These are phyloP conservation scores for Trichophyton equinum DNA, from an alignment of 2,329 filamentous ascomycete species.

Conservation along the genomic window DNA sequence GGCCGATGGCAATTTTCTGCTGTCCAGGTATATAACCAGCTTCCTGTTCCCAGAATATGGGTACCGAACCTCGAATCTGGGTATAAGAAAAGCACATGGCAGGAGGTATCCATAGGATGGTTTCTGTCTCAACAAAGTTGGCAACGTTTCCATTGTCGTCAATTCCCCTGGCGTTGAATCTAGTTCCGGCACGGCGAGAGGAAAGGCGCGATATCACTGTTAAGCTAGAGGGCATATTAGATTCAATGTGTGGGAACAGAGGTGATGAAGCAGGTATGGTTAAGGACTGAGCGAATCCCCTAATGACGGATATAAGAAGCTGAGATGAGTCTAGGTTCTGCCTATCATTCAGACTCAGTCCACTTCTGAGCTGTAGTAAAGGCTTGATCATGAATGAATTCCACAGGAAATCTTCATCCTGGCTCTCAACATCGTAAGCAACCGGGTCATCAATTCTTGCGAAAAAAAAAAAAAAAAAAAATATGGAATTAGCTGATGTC, in stretches of 20 bases:
- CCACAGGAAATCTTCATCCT: slow-evolving; percentile 90
- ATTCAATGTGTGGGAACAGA: slow-evolving; percentile 52
- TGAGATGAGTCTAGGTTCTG: slow-evolving; percentile 70
- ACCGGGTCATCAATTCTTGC: slow-evolving; percentile 58
- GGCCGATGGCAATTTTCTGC: slow-evolving; percentile 84
- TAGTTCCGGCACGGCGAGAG: slow-evolving; percentile 77
- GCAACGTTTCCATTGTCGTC: slow-evolving; percentile 96
- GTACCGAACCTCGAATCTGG: slow-evolving; percentile 84
- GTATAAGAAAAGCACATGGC: slow-evolving; percentile 80
- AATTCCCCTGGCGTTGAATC: slow-evolving; percentile 94
- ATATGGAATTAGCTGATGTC: slow-evolving; percentile 10
- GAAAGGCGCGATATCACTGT: slow-evolving; percentile 87
- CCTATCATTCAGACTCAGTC: slow-evolving; percentile 62
- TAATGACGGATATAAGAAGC: slow-evolving; percentile 84
- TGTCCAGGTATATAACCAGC: slow-evolving; percentile 79
- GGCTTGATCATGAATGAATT: slow-evolving; percentile 98
- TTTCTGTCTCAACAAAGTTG: slow-evolving; percentile 98
- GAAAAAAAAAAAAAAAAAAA: not conserved
- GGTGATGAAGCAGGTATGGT: slow-evolving; percentile 66
- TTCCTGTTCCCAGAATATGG: slow-evolving; percentile 93
- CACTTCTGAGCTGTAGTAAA: slow-evolving; percentile 74
- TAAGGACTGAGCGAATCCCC: slow-evolving; percentile 81
- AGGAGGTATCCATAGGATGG: slow-evolving; percentile 72
- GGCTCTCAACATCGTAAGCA: slow-evolving; percentile 79
- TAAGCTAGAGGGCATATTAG: slow-evolving; percentile 67